Evolutionary conservation across 2,329 filamentous ascomycete genomes (phyloP).

Genomic region (Ophiostoma montium): DNA sequence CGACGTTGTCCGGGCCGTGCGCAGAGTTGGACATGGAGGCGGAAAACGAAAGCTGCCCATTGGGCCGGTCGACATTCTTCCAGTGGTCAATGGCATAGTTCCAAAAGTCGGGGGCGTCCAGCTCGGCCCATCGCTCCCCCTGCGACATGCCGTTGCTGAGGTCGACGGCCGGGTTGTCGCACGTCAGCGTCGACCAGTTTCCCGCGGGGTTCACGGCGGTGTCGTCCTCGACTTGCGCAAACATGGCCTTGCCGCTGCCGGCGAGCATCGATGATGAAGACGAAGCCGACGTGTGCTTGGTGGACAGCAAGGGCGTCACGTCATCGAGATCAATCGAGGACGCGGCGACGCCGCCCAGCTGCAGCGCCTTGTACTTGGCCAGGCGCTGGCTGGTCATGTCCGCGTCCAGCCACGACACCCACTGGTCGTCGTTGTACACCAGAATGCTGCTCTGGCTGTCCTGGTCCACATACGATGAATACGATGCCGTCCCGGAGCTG

Average conservation of each 20-base stretch:
- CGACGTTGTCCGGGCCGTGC: not conserved
- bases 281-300: not conserved
- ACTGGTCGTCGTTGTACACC: slow-evolving; percentile 11
- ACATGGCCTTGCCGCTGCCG: slow-evolving; percentile 7
- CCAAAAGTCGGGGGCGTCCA: slow-evolving; percentile 18
- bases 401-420: slow-evolving; percentile 13
- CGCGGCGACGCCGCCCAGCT: not conserved
- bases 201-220: too few species aligned
- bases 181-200: slow-evolving; percentile 17
- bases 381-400: slow-evolving; percentile 3
- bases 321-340: not conserved
- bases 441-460: slow-evolving; percentile 10
- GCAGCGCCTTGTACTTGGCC: not conserved
- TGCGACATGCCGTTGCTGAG: slow-evolving; percentile 2
- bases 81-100: slow-evolving; percentile 9
- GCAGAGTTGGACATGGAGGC: not conserved
- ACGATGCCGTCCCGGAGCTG: not conserved
- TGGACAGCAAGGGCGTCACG: not conserved
- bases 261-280: not conserved
- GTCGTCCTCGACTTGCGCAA: too few species aligned
- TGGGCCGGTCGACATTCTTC: not conserved
- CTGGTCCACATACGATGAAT: slow-evolving; percentile 4
- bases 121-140: slow-evolving; percentile 15
- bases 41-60: not conserved
- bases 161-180: slow-evolving; percentile 9